Conservation (phyloP, 1,139 yeast genomes). For the Diutina catenulata region DNA sequence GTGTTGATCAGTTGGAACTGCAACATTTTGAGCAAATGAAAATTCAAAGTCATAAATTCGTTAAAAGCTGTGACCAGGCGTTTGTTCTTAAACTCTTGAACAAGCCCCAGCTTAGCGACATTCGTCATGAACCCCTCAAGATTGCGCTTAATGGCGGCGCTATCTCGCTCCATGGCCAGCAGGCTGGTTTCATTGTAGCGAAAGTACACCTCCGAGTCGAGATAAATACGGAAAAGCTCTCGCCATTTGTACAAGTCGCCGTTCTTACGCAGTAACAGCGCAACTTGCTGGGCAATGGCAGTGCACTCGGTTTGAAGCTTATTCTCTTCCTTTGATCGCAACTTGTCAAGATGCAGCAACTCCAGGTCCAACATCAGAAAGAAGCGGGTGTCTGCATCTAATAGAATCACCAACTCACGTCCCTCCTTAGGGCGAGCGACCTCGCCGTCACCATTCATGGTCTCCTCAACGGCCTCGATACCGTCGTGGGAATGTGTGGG, state of each 20-base stretch:
- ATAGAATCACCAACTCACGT: conserved; percentile 23
- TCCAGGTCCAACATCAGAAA: conserved; percentile 49
- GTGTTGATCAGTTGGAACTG: conserved; percentile 54
- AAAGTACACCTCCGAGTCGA: conserved; percentile 58
- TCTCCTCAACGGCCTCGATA: conserved; percentile 7
- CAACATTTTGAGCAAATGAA: conserved; percentile 42
- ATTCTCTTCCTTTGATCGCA: conserved; percentile 33
- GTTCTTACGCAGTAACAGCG: conserved; percentile 23
- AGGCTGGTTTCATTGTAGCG: conserved; percentile 36
- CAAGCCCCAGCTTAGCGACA: conserved; percentile 28
- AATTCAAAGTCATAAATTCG: conserved; percentile 41
- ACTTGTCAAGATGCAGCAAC: conserved; percentile 35
- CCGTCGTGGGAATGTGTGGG: conserved; percentile 11
- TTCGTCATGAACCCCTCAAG: conserved; percentile 31
- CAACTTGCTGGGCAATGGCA: conserved; percentile 26
- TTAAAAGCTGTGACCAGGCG: conserved; percentile 35
- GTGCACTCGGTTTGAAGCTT: conserved; percentile 33
- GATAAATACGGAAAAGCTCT: conserved; percentile 49
- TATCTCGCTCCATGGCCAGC: conserved; percentile 27
- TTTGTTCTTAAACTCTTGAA: conserved; percentile 36
- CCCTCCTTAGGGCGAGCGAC: conserved; percentile 9
- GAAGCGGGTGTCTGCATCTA: conserved; percentile 38
- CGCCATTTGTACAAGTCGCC: conserved; percentile 64
- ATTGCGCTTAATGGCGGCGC: conserved; percentile 27
- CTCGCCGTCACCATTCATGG: conserved; percentile 8